Percentiles rank a stretch among this genome's conserved stretches.
Conservation (phyloP, 2,329 filamentous ascomycete species). For the Pyrenophora graminea region DNA sequence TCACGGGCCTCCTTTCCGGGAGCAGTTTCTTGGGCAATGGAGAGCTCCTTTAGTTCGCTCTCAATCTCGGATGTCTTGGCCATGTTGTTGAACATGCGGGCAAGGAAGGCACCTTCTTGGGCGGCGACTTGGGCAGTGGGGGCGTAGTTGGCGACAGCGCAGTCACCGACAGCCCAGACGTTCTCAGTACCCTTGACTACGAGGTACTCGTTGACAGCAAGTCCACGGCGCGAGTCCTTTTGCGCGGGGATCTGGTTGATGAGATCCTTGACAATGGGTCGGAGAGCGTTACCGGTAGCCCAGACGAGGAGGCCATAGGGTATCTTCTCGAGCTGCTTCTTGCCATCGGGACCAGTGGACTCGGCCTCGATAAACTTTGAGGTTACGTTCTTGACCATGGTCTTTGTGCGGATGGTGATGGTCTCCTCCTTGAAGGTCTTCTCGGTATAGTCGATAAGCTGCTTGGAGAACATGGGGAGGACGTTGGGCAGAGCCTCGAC, state of each 20-base stretch:
- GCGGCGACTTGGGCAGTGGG: constrained; percentile 95
- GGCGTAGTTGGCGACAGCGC: constrained; percentile 94
- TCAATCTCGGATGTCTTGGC: constrained; percentile 89
- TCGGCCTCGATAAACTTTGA: constrained; percentile 92
- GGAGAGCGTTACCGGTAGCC: constrained; percentile 95
- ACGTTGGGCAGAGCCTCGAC: constrained; percentile 97
- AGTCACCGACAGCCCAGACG: constrained; percentile 98
- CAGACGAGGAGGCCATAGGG: constrained; percentile 96
- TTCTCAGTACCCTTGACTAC: constrained; percentile 97
- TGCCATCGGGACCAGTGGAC: constrained; percentile 77
- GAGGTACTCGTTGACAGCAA: constrained; percentile 97
- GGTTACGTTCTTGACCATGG: constrained; percentile 97
- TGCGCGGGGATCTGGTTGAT: constrained; percentile 92
- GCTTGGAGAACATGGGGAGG: constrained; percentile 97
- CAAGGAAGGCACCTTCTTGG: constrained; percentile 94
- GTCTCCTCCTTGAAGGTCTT: constrained; percentile 98
- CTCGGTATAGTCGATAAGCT: constrained; percentile 98
- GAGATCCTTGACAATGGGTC: constrained; percentile 86
- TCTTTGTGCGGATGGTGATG: constrained; percentile 97
- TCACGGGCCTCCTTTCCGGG: constrained; percentile 66
- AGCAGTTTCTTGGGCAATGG: constrained; percentile 63
- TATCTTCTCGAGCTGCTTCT: constrained; percentile 78
- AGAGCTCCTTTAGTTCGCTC: constrained; percentile 71
- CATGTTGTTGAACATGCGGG: constrained; percentile 97
- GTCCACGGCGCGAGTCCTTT: constrained; percentile 89